Evolutionary conservation across 106 monocot genomes (phyloP).

Genomic region (Dioscorea alata): DNA sequence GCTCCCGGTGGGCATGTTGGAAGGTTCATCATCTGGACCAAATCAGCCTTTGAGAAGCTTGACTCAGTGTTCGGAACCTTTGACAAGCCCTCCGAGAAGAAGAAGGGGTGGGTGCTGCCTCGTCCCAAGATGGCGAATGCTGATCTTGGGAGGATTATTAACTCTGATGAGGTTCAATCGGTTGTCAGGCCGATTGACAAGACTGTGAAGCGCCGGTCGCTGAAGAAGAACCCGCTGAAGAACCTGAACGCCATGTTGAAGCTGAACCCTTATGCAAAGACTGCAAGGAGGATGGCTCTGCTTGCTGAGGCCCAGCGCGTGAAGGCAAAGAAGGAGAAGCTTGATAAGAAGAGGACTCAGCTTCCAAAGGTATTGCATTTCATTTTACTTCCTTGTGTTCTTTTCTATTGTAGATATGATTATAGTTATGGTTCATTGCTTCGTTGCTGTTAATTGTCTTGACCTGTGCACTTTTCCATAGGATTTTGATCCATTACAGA

Average conservation of each 20-base stretch:
- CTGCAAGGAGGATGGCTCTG: conserved; percentile 62
- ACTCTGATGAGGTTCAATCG: conserved; percentile 77
- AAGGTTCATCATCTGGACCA: conserved; percentile 80
- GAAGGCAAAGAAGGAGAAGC: conserved; percentile 66
- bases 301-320: conserved; percentile 64
- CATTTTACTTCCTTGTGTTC: no score
- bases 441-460: no score
- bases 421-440: no score
- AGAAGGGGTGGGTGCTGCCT: conserved; percentile 70
- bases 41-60: conserved; percentile 83
- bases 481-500: no score
- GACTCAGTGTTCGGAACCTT: conserved; percentile 71
- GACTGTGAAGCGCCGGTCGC: conserved; percentile 32
- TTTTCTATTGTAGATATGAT: no score
- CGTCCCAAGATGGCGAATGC: conserved; percentile 79
- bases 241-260: conserved; percentile 47
- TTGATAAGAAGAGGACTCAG: conserved; percentile 51
- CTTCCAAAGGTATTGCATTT: conserved; percentile 33
- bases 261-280: conserved; percentile 70
- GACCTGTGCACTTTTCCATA: no score
- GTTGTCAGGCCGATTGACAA: conserved; percentile 71
- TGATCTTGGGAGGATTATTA: conserved; percentile 66
- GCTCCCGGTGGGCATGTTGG: conserved; percentile 83
- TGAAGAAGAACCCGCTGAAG: conserved; percentile 74
- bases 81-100: conserved; percentile 59